Base-by-base conservation (phyloP, 192 early-diverging fungal species). In the Spizellomyces sp. region DNA sequence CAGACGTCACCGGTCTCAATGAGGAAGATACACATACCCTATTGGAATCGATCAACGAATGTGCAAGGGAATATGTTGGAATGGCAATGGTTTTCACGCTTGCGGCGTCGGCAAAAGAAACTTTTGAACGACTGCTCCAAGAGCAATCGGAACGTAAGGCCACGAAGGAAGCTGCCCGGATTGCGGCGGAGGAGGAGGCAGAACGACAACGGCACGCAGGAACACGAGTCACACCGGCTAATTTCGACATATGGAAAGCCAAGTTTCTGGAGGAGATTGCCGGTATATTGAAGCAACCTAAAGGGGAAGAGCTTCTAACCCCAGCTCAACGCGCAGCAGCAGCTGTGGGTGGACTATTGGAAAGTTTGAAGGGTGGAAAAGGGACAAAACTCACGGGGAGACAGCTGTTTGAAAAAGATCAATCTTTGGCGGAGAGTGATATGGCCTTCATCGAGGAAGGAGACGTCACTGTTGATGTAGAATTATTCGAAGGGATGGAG, bases 51-150 rank as follows among this genome's bases (percentile, higher is more conserved):
- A 55, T 81, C 54, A 17, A 43, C 12, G 64, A 59, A 45, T 54
- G 62, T 21, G 76, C 77, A 15, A 89, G 92, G 58, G 88, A 92
- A 52, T 87, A 86, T 70, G 70, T 95, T 58, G 96, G 96, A 21
- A 95, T 96, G 92, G 93, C 88, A 48, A 95, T 95, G 92, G 86
- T 94, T 22, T 98, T 98, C 75, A 87, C 87, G 27, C 84, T 98
- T 84, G 89, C 86, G 5, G 82, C 90, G 4, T 73, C 80, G 4
- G 83, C 94, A 14, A 93, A 93, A 71, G 96, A 98, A 67, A 72
- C 70, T 0, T 67, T 94, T 27, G 88, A 86, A 58, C 77, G 86
- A 56, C 71, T 90, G 42, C 81, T 95, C 4, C 12, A 66, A 8
- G 82, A 82, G 45, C 84, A 85, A 62, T 81, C 82, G 47, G 84